These are phyloP conservation scores for Ogataea glucozyma DNA, from an alignment of 805 yeast genomes.

Conservation along the genomic window DNA sequence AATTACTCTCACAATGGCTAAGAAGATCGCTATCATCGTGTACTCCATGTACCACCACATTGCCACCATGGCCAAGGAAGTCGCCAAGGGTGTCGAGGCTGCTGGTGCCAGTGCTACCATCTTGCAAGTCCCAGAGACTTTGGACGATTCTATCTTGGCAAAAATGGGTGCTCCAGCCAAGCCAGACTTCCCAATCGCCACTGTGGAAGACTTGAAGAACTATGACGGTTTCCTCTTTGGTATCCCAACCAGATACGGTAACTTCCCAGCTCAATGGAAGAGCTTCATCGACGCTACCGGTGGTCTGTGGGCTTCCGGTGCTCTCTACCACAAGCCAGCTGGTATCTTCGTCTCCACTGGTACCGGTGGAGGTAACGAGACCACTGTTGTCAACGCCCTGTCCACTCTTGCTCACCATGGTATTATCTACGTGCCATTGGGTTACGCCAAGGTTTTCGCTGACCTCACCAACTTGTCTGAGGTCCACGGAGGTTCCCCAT, in stretches of 20 bases:
- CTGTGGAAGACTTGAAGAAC: slow-evolving; percentile 53
- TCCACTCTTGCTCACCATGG: slow-evolving; percentile 79
- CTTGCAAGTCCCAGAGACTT: slow-evolving; percentile 77
- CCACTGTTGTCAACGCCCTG: slow-evolving; percentile 63
- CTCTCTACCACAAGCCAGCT: slow-evolving; percentile 70
- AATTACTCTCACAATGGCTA: slow-evolving; percentile 21
- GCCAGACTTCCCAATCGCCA: slow-evolving; percentile 66
- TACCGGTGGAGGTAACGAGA: slow-evolving; percentile 85
- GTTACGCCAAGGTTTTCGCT: slow-evolving; percentile 60
- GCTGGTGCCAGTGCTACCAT: slow-evolving; percentile 71
- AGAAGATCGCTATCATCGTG: slow-evolving; percentile 42
- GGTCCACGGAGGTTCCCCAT: slow-evolving; percentile 79
- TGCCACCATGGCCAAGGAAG: slow-evolving; percentile 65
- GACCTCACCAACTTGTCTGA: slow-evolving; percentile 58
- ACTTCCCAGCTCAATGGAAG: slow-evolving; percentile 75
- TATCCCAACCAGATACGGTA: slow-evolving; percentile 85
- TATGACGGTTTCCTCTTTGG: slow-evolving; percentile 88
- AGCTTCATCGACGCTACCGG: slow-evolving; percentile 81
- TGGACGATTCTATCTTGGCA: slow-evolving; percentile 56
- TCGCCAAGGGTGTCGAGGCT: slow-evolving; percentile 65
- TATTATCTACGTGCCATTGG: slow-evolving; percentile 76
- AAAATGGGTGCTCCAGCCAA: slow-evolving; percentile 64
- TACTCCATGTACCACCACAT: slow-evolving; percentile 84
- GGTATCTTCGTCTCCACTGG: slow-evolving; percentile 77
- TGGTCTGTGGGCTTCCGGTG: slow-evolving; percentile 76